Conservation (phyloP, 2,329 filamentous ascomycete genomes). For the Ophiostoma quercus region DNA sequence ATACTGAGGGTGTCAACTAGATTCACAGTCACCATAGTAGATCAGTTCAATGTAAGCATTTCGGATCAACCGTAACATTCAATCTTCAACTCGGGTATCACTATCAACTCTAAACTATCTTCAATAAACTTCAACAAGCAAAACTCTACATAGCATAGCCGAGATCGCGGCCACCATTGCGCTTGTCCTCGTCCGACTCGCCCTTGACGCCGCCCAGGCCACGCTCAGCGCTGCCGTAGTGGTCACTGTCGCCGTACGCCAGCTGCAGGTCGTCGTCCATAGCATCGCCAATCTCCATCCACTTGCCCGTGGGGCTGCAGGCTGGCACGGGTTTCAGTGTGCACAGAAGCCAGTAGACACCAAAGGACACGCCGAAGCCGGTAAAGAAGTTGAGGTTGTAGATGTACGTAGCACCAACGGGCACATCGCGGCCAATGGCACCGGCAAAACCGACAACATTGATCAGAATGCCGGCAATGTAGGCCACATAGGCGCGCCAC, state of each 20-base stretch:
- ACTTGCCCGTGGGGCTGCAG: slow-evolving; percentile 55
- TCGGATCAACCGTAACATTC: not conserved
- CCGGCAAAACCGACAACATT: slow-evolving; percentile 90
- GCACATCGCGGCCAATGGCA: slow-evolving; percentile 66
- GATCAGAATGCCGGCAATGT: slow-evolving; percentile 76
- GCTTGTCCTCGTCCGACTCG: slow-evolving; percentile 11
- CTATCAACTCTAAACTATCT: not conserved
- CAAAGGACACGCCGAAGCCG: slow-evolving; percentile 66
- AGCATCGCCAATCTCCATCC: slow-evolving; percentile 70
- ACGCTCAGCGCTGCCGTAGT: not conserved
- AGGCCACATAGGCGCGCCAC: slow-evolving; percentile 78
- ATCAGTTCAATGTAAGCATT: not conserved
- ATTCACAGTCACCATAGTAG: not conserved
- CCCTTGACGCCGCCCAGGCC: not conserved
- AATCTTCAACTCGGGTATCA: not conserved
- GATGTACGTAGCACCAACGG: slow-evolving; percentile 73
- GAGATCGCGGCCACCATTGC: not conserved
- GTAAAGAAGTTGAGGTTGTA: slow-evolving; percentile 90
- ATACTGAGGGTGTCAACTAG: slow-evolving; percentile 24
- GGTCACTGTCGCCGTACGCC: slow-evolving; percentile 39
- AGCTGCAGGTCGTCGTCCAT: slow-evolving; percentile 52
- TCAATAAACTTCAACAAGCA: no score
- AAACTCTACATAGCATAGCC: not conserved
- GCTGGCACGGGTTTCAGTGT: slow-evolving; percentile 67
- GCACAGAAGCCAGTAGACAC: slow-evolving; percentile 66